Percentiles rank a stretch among this genome's conserved stretches.
Conservation (phyloP, 2,329 filamentous ascomycete genomes). For the Colletotrichum sp. region DNA sequence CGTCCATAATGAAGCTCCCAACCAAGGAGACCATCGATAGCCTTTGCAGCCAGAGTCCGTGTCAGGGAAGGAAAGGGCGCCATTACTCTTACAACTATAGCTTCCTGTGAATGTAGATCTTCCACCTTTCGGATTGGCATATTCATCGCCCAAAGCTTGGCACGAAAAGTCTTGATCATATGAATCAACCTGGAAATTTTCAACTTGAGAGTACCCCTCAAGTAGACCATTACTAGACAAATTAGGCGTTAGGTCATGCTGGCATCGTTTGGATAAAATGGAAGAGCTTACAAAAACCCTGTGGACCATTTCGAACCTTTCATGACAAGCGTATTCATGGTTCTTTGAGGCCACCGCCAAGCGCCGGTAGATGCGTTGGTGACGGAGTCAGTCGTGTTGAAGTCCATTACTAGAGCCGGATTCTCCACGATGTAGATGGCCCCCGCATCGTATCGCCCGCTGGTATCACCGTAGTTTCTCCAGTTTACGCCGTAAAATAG, state of each 20-base stretch:
- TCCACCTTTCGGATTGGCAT: neutral
- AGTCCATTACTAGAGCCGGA: neutral
- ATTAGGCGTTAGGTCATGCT: neutral
- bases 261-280: neutral
- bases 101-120: neutral
- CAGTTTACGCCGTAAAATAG: neutral
- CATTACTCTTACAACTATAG: neutral
- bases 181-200: neutral
- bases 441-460: neutral
- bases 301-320: neutral
- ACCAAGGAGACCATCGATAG: neutral
- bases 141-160: neutral
- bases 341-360: neutral
- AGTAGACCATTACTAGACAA: neutral
- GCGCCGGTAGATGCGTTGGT: neutral
- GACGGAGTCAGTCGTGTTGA: neutral
- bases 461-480: neutral
- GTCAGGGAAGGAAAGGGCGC: neutral
- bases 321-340: neutral
- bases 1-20: neutral
- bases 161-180: neutral
- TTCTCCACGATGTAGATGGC: neutral
- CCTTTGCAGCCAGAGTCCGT: neutral
- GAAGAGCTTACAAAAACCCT: neutral
- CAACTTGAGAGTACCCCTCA: neutral